Conservation (phyloP, 306 rosid genomes). For the Ochetophila trinervis region DNA sequence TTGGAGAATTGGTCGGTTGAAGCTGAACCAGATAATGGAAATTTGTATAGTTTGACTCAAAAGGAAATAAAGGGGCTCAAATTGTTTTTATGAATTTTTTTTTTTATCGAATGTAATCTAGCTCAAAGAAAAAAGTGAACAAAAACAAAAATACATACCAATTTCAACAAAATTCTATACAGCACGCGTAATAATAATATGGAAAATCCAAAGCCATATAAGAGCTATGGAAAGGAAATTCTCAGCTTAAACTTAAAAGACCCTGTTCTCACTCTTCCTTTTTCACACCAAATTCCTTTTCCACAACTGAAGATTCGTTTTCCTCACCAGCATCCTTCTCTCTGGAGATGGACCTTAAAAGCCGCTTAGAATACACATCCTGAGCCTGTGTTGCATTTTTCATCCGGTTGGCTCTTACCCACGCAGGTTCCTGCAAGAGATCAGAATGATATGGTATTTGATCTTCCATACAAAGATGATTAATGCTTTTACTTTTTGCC, state of each 20-base stretch:
- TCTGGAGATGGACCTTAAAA: conserved; percentile 68
- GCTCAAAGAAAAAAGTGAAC: no score
- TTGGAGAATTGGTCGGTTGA: neutral
- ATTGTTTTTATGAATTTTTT: no score
- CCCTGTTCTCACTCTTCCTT: no score
- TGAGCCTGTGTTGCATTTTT: conserved; percentile 65
- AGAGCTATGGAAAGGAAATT: no score
- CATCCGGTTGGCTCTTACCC: conserved; percentile 85
- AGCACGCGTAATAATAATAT: no score
- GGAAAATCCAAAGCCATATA: no score
- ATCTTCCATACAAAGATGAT: neutral
- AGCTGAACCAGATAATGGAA: neutral
- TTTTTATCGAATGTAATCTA: no score
- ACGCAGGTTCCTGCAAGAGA: conserved; percentile 84
- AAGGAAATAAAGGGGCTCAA: neutral
- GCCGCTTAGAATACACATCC: conserved; percentile 69
- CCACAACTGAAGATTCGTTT: conserved; percentile 11
- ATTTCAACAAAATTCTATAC: no score
- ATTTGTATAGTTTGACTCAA: neutral
- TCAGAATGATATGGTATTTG: neutral
- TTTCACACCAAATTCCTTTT: conserved; percentile 17
- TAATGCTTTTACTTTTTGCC: neutral
- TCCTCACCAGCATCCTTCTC: conserved; percentile 18
- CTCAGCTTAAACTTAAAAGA: no score
- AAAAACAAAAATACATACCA: no score